Evolutionary conservation across 306 rosid species (phyloP), one percentile per base, ranked within the genome.

Genomic region (Trifolium dubium): DNA sequence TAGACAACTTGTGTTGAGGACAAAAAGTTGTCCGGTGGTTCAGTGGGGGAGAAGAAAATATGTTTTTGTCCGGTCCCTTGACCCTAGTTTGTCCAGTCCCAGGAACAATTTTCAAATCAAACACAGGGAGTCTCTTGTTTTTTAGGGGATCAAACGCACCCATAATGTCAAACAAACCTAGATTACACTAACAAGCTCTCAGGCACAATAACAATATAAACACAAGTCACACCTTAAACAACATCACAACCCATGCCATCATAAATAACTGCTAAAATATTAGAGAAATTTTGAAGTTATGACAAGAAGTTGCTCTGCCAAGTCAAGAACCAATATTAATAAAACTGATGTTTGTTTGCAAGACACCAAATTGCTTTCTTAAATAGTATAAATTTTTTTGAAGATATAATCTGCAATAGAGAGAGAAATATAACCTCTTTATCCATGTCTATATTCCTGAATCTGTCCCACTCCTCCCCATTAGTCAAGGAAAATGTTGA

Each of bases 401-500:
- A 71, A 51, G 50, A 64, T 35, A 5, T 10, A 14, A 40, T 59
- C 32, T 15, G 54, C 9, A 47, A 46, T 79, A 29, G 47, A 59
- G 64, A 74, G 76, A 71, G 23, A 64, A 71, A 65, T 66, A 62
- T 79, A 74, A 94, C 98, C 96, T 91, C 96, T 85, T 83, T 85
- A 71, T 94, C 99, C 99, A 92, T 94, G 92, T 94, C 99, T 62
- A 92, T 92, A 84, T 81, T 94, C 90, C 99, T 87, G 82, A 94
- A 89, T 63, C 86, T 82, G 81, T 94, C 99, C 96, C 97, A 94
- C 76, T 88, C 92, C 80, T 64, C 95, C 70, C 67, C 88, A 81
- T 88, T 85, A 67, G 96, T 78, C 99, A 84, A 83, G 84, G 78
- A 83, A 86, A 92, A 94, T 67, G 90, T 77, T 43, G 99, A 91